Evolutionary conservation across 129 eudicot genomes (phyloP).

Genomic region (Kitagawia praeruptora): DNA sequence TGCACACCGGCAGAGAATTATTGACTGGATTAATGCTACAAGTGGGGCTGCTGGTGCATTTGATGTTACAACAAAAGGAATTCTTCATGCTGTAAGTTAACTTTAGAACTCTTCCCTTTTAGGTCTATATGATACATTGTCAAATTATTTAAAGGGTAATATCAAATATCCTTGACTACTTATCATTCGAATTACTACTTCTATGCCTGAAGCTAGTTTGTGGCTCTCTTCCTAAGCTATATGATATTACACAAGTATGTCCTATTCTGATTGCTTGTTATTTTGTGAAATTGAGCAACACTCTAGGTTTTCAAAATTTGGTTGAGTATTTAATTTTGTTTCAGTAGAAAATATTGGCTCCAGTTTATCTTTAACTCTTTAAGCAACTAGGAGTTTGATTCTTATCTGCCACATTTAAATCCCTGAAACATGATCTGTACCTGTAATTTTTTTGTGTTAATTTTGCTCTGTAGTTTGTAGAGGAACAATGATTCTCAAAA

Average conservation of each 20-base stretch:
- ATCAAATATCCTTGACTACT: background rate
- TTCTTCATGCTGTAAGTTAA: slow-evolving; percentile 78
- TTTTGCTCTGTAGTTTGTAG: background rate
- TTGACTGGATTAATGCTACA: slow-evolving; percentile 91
- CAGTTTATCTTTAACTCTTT: too few species aligned
- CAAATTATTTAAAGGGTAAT: background rate
- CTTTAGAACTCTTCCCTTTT: background rate
- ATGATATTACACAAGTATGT: background rate
- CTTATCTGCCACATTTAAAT: background rate
- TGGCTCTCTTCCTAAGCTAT: background rate
- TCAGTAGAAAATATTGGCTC: background rate
- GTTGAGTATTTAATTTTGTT: background rate
- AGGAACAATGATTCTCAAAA: background rate
- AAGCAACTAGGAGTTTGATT: background rate
- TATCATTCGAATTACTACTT: background rate
- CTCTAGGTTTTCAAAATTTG: background rate
- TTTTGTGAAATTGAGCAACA: background rate
- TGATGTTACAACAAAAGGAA: slow-evolving; percentile 98
- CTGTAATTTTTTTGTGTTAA: background rate
- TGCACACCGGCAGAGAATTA: slow-evolving; percentile 83
- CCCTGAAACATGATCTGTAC: background rate
- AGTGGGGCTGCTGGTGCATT: slow-evolving; percentile 87
- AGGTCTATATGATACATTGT: background rate
- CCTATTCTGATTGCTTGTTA: background rate
- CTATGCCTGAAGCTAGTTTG: background rate